A percentile compares a stretch with the other conserved stretches of the same genome.
Conservation (phyloP, 2,329 filamentous ascomycete genomes). For the Ophiostoma tasmaniense region DNA sequence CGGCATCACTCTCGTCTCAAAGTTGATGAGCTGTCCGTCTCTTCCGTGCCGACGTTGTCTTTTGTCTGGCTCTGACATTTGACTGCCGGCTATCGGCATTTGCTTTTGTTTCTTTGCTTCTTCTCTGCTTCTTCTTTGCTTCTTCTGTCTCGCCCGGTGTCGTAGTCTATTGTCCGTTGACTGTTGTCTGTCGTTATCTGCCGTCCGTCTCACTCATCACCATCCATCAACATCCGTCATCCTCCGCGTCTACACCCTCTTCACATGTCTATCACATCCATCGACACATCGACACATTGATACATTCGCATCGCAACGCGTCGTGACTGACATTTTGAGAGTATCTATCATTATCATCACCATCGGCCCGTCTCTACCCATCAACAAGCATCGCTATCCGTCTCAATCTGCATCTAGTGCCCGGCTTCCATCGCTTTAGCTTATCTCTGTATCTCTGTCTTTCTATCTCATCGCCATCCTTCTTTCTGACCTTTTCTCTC, state of each 20-base stretch:
- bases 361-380: neutral
- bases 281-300: neutral
- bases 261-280: neutral
- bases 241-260: neutral
- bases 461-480: neutral
- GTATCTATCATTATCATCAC: neutral
- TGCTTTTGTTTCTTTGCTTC: too few relatives aligned
- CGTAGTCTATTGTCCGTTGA: neutral
- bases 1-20: neutral
- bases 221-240: neutral
- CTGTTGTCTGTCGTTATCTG: neutral
- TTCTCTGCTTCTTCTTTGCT: too few relatives aligned
- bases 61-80: too few relatives aligned
- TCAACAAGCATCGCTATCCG: neutral
- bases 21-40: neutral
- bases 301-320: neutral
- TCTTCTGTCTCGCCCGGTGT: neutral
- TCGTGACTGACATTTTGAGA: neutral
- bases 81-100: too few relatives aligned
- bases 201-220: neutral
- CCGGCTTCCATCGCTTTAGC: neutral
- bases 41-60: neutral
- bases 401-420: neutral
- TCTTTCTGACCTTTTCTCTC: neutral
- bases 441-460: neutral